A percentile compares a stretch with the other conserved stretches of the same genome.
Evolutionary conservation across 192 early-diverging fungal genomes (phyloP).

Genomic region (Kappamyces sp.): DNA sequence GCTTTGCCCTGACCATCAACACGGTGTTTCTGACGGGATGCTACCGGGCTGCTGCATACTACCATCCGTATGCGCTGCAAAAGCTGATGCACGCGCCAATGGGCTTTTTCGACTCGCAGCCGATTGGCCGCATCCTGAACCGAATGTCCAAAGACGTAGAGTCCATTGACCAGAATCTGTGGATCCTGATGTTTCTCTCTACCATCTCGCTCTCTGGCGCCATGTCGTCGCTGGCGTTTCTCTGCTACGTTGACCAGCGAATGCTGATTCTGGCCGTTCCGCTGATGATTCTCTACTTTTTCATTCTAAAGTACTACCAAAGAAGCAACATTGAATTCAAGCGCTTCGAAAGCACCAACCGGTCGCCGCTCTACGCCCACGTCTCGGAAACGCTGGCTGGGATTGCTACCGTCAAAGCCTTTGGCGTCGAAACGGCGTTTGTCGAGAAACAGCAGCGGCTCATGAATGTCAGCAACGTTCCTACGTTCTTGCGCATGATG

Average conservation of each 20-base stretch:
- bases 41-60: conserved; percentile 17
- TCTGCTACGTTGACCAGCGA: conserved; percentile 10
- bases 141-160: conserved; percentile 49
- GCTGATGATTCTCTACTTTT: conserved; percentile 57
- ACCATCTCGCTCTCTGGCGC: conserved; percentile 33
- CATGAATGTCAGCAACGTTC: conserved; percentile 15
- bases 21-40: conserved; percentile 18
- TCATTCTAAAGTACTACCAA: conserved; percentile 42
- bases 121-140: conserved; percentile 64
- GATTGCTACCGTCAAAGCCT: conserved; percentile 62
- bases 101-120: conserved; percentile 55
- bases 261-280: conserved; percentile 47
- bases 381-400: conserved; percentile 64
- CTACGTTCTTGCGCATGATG: conserved; percentile 11
- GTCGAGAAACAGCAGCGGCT: conserved; percentile 18
- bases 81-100: conserved; percentile 49
- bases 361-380: conserved; percentile 65
- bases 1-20: conserved; percentile 8
- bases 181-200: conserved; percentile 45
- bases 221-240: conserved; percentile 12
- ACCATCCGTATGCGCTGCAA: conserved; percentile 46
- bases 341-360: conserved; percentile 65
- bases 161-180: conserved; percentile 48
- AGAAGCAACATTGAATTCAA: conserved; percentile 40
- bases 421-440: conserved; percentile 52